Evolutionary conservation across 768 basidiomycete genomes (phyloP).

Genomic region (Tremella mesenterica): DNA sequence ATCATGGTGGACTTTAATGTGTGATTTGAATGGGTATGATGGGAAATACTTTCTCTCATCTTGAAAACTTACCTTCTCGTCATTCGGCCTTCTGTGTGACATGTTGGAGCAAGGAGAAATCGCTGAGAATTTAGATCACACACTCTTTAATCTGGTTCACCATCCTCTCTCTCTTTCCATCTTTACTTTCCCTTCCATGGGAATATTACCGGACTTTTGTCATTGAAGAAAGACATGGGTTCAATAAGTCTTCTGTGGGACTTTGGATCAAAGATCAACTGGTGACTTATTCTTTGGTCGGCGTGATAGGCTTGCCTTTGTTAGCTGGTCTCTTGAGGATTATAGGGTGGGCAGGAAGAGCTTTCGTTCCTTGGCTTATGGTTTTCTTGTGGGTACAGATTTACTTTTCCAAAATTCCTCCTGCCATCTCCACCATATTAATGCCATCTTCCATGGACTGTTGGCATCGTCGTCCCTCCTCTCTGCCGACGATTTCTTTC

Average conservation of each 20-base stretch:
- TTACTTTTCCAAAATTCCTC: too few species aligned
- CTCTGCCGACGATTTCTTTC: too few species aligned
- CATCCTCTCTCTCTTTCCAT: slow-evolving; percentile 55
- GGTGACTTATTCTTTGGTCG: slow-evolving; percentile 66
- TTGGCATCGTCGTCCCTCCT: too few species aligned
- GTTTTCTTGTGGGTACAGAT: slow-evolving; percentile 62
- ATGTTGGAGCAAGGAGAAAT: too few species aligned
- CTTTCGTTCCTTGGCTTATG: slow-evolving; percentile 90
- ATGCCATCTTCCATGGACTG: too few species aligned
- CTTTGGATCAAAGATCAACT: slow-evolving; percentile 71
- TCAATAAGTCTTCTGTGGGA: slow-evolving; percentile 80
- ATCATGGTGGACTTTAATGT: too few species aligned
- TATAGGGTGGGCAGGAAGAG: slow-evolving; percentile 86
- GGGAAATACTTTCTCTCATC: too few species aligned
- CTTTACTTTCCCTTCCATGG: slow-evolving; percentile 64
- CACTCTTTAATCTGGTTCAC: slow-evolving; percentile 74
- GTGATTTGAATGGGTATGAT: too few species aligned
- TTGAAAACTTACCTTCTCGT: too few species aligned
- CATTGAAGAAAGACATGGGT: slow-evolving; percentile 88
- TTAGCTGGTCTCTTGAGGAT: slow-evolving; percentile 77
- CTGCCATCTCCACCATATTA: too few species aligned
- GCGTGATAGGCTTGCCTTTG: slow-evolving; percentile 72
- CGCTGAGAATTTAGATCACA: slow-evolving; percentile 53
- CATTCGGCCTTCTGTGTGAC: too few species aligned
- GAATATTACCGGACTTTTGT: slow-evolving; percentile 83